Conservation (phyloP, 2,329 filamentous ascomycete genomes). For the Colletotrichum sp. region DNA sequence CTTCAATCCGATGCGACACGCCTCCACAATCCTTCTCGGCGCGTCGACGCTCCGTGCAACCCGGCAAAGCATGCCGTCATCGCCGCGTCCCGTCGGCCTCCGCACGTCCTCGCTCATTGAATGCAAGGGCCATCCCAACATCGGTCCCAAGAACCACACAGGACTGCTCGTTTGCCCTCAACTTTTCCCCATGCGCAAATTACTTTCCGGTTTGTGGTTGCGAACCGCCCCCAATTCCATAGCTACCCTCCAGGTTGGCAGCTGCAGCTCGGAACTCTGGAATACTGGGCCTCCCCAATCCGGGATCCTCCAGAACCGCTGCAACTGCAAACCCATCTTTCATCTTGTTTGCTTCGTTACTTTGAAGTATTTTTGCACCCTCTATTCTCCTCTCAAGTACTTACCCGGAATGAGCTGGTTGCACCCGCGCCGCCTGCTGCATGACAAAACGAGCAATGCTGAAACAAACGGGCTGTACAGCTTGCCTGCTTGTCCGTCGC, state of each 20-base stretch:
- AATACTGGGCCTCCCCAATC: not conserved
- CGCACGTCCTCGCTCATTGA: not conserved
- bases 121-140: slow-evolving; percentile 1
- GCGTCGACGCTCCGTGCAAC: not conserved
- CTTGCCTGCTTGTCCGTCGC: not conserved
- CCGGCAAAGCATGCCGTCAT: not conserved
- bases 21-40: not conserved
- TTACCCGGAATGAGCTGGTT: not conserved
- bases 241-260: not conserved
- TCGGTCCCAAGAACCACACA: not conserved
- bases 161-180: not conserved
- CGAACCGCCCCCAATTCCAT: not conserved
- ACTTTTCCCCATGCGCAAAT: not conserved
- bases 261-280: not conserved
- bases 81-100: not conserved
- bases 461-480: not conserved
- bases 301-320: not conserved
- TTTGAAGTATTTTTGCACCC: not conserved
- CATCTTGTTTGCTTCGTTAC: not conserved
- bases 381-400: not conserved
- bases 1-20: not conserved
- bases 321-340: not conserved
- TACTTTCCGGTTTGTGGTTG: not conserved
- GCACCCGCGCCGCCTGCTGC: not conserved
- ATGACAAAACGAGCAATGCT: not conserved